Conservation (phyloP, 1,284 basidiomycete species). For the Ganoderma leucocontextum region DNA sequence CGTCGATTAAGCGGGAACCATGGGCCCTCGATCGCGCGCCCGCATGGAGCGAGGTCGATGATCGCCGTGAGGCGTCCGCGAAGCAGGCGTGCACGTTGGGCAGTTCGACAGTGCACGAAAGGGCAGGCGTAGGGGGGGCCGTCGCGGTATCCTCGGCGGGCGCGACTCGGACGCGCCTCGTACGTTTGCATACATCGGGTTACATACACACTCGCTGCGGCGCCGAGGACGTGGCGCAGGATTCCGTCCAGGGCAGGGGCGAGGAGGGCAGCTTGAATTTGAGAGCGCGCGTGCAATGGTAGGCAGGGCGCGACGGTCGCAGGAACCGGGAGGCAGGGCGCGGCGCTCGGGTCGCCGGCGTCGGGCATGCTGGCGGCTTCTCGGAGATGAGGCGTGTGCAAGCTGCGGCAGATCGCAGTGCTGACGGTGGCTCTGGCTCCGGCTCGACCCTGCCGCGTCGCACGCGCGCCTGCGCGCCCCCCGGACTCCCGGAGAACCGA, state of each 20-base stretch:
- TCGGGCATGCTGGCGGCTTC: not conserved
- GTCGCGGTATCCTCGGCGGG: slow-evolving; percentile 21
- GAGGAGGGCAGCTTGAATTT: too few relatives aligned
- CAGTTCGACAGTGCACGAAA: not conserved
- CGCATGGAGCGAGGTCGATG: not conserved
- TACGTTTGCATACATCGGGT: not conserved
- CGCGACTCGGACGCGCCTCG: not conserved
- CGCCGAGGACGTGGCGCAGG: not conserved
- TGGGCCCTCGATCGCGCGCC: not conserved
- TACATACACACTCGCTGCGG: not conserved
- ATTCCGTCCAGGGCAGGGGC: not conserved
- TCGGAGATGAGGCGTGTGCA: slow-evolving; percentile 3
- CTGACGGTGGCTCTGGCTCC: not conserved
- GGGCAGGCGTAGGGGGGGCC: slow-evolving; percentile 3
- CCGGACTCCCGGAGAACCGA: not conserved
- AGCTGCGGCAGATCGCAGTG: slow-evolving; percentile 4
- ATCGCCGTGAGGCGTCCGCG: not conserved
- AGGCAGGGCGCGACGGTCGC: not conserved
- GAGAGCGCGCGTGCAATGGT: too few relatives aligned
- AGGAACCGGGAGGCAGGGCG: not conserved
- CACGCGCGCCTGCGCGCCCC: not conserved
- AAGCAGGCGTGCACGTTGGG: not conserved
- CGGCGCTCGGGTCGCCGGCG: not conserved
- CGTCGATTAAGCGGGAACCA: not conserved
- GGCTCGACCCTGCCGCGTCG: not conserved